phyloP scores from a whole-genome alignment of 768 basidiomycete genomes.

The Ephemerocybe angulata region DNA sequence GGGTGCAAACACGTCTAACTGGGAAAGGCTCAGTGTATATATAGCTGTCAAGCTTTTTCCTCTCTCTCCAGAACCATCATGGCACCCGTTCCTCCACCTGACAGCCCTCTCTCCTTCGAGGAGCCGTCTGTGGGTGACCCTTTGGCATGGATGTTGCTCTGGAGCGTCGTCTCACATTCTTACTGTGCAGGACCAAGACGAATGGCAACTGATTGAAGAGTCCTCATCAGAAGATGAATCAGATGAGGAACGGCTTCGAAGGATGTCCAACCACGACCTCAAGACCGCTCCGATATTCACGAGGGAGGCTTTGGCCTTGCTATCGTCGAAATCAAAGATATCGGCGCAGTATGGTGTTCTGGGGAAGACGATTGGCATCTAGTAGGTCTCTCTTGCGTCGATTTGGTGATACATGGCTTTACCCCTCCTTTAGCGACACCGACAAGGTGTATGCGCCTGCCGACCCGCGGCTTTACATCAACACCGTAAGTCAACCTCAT shows the following conservation, averaged over 20 bases:
- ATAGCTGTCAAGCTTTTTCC: neutral
- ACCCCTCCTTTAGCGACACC: conserved; percentile 28
- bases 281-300: conserved; percentile 51
- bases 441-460: conserved; percentile 27
- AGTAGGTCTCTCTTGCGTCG: conserved; percentile 32
- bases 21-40: neutral
- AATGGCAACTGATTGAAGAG: conserved; percentile 31
- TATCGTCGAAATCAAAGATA: conserved; percentile 27
- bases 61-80: neutral
- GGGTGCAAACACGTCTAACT: neutral
- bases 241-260: conserved; percentile 9
- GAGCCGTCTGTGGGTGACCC: neutral
- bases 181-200: conserved; percentile 14
- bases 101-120: neutral
- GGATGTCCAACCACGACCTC: conserved; percentile 31
- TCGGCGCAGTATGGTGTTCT: conserved; percentile 60
- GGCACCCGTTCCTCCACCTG: neutral
- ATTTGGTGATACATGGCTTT: neutral
- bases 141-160: neutral
- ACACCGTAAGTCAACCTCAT: conserved; percentile 46
- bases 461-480: conserved; percentile 60
- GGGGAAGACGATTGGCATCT: conserved; percentile 43
- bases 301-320: conserved; percentile 41
- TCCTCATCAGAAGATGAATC: conserved; percentile 16
- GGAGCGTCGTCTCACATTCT: neutral